Evolutionary conservation across 129 eudicot genomes (phyloP), one percentile per base, ranked within the genome.

Genomic region (Oenanthe sinensis): DNA sequence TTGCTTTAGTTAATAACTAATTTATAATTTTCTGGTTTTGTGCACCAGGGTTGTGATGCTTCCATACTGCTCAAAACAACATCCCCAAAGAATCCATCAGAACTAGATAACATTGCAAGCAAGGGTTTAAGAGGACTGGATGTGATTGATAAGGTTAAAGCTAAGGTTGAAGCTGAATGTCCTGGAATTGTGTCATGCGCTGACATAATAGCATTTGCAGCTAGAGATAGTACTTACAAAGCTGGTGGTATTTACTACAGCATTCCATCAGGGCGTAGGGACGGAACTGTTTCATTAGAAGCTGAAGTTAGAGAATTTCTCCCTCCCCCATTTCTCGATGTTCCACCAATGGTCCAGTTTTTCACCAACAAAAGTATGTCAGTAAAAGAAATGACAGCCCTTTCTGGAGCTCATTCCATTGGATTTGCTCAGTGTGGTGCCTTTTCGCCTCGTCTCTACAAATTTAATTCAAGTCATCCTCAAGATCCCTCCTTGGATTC

Each of bases 171-270:
- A 82, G 82, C 82, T 19, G 49, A 43, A 43, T 89, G 91, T 75
- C 94, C 91, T 2, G 72, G 78, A 36, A 84, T 82, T 0, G 91
- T 87, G 20, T 89, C 94, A 16, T 89, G 91, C 71, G 89, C 94
- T 3, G 94, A 89, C 58, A 82, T 87, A 13, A 33, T 89, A 14
- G 85, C 88, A 11, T 87, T 87, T 33, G 91, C 91, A 2, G 88
- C 94, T 2, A 81, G 91, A 4, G 94, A 89, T 62, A 67, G 84
- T 48, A 68, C 82, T 63, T 45, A 26, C 42, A 40, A 26, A 17
- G 84, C 80, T 22, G 91, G 94, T 39, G 88, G 89, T 1, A 33
- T 85, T 37, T 79, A 52, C 36, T 89, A 85, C 14, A 50, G 36
- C 0, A 69, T 89, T 55, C 86, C 86, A 2, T 65, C 85, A 24